These are phyloP conservation scores for Colletotrichum eleusines DNA, from an alignment of 2,329 filamentous ascomycete species.

Conservation along the genomic window DNA sequence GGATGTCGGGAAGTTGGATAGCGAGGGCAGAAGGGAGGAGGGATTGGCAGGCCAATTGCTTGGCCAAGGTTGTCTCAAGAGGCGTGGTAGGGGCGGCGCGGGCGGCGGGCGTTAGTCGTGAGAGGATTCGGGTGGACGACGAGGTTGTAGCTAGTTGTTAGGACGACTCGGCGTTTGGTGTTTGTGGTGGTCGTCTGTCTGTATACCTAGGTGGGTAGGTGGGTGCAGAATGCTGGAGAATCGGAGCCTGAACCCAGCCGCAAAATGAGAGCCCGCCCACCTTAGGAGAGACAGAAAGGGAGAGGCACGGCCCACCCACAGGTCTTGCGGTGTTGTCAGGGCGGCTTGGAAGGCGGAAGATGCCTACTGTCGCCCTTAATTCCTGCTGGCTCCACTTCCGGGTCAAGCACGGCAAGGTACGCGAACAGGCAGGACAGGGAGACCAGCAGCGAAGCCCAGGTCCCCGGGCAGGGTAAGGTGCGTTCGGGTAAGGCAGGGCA, in stretches of 20 bases:
- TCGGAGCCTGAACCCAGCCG: constrained; percentile 26
- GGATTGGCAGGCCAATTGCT: constrained; percentile 16
- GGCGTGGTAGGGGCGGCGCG: constrained; percentile 1
- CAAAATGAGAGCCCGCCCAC: constrained; percentile 20
- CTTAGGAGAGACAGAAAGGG: constrained; percentile 3
- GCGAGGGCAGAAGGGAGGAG: not conserved
- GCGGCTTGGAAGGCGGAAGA: not conserved
- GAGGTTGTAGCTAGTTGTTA: constrained; percentile 18
- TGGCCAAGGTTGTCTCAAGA: constrained; percentile 8
- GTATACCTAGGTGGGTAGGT: not conserved
- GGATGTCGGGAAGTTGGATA: not conserved
- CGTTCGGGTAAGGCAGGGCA: constrained; percentile 20
- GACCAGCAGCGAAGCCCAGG: not conserved
- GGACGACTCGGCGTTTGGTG: constrained; percentile 30
- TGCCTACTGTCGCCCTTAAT: too few relatives aligned
- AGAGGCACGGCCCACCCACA: not conserved
- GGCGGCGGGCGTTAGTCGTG: constrained; percentile 31
- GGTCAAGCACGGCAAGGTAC: not conserved
- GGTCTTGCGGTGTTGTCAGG: not conserved
- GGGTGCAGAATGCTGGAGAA: constrained; percentile 37
- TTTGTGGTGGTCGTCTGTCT: not conserved
- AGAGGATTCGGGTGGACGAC: constrained; percentile 25
- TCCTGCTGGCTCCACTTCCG: not conserved
- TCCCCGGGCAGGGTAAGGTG: constrained; percentile 11
- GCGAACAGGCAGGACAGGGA: not conserved